phyloP scores from a whole-genome alignment of 2,329 filamentous ascomycete species.

The Xylariaceae sp. region DNA sequence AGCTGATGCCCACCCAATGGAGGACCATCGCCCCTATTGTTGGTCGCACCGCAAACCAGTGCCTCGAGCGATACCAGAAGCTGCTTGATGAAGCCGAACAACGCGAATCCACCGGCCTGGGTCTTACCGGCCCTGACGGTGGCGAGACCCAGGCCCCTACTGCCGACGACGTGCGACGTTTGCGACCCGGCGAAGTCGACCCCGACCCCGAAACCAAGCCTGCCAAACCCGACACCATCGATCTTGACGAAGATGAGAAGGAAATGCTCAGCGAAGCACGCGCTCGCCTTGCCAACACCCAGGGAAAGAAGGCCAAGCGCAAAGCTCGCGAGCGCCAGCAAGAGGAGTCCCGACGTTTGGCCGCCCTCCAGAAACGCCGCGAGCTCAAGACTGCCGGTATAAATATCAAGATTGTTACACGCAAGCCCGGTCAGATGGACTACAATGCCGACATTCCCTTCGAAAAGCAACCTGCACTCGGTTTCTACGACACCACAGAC shows the following conservation, averaged over 20 bases:
- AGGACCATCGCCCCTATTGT: slow-evolving; percentile 96
- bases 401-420: slow-evolving; percentile 90
- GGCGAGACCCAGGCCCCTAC: slow-evolving; percentile 83
- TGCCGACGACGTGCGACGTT: slow-evolving; percentile 83
- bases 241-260: slow-evolving; percentile 98
- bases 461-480: slow-evolving; percentile 81
- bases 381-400: slow-evolving; percentile 97
- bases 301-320: slow-evolving; percentile 97
- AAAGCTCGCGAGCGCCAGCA: slow-evolving; percentile 94
- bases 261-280: slow-evolving; percentile 98
- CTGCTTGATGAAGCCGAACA: slow-evolving; percentile 93
- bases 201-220: slow-evolving; percentile 97
- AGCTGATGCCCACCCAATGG: slow-evolving; percentile 99
- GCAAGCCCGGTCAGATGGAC: slow-evolving; percentile 97
- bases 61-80: slow-evolving; percentile 94
- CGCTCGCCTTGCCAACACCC: slow-evolving; percentile 92
- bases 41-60: slow-evolving; percentile 93
- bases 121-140: slow-evolving; percentile 78
- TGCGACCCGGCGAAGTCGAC: slow-evolving; percentile 90
- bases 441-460: slow-evolving; percentile 99
- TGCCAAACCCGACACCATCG: slow-evolving; percentile 91
- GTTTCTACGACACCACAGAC: slow-evolving; percentile 90
- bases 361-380: slow-evolving; percentile 87
- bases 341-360: slow-evolving; percentile 87
- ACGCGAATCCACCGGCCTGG: slow-evolving; percentile 74